Evolutionary conservation across 495 filamentous ascomycete species (phyloP), one percentile per base, ranked within the genome.

Genomic region (Neurospora sp.): DNA sequence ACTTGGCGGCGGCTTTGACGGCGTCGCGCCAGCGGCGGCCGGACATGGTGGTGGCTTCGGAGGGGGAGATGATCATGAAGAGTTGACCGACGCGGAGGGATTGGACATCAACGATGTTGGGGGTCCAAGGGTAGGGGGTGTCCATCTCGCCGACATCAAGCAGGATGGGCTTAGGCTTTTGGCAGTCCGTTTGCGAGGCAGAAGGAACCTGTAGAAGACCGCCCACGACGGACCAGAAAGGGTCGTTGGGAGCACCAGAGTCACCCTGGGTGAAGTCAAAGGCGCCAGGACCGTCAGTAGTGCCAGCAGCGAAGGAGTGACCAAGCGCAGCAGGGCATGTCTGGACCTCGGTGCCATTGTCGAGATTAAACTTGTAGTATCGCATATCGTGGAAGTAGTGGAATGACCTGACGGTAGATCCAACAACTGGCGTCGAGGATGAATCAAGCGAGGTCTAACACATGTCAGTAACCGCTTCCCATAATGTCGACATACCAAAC

Each of bases 321-420:
- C 96, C 96, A n/a, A 99, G 84, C 0, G 93, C 96, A 4, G 96
- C 95, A 40, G 93, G 90, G 78, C 96, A 98, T 6, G 95, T 97
- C 73, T 85, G 88, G 18, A 92, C 88, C 4, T 79, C 83, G 22
- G 90, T 92, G 61, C 92, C 92, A 77, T 97, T 94, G 5, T 91
- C 85, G 12, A 94, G 88, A 22, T 85, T 81, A 77, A 98, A 97
- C 5, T 81, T 80, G 76, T 79, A 86, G 78, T 81, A 87, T 27
- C 71, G 71, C 86, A 88, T 88, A 75, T 94, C 86, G n/a, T 91
- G 85, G 77, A 88, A 93, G 41, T 89, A 87, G 77, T 93, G 90
- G 81, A 91, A 88, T 1, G 89, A 87, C 31, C 84, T 84, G 72
- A 93, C 87, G 5, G 85, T 82, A 75, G 86, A 71, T 75, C 86